Conservation (phyloP, 352 stramenopile species). For the Phytophthora constricta region DNA sequence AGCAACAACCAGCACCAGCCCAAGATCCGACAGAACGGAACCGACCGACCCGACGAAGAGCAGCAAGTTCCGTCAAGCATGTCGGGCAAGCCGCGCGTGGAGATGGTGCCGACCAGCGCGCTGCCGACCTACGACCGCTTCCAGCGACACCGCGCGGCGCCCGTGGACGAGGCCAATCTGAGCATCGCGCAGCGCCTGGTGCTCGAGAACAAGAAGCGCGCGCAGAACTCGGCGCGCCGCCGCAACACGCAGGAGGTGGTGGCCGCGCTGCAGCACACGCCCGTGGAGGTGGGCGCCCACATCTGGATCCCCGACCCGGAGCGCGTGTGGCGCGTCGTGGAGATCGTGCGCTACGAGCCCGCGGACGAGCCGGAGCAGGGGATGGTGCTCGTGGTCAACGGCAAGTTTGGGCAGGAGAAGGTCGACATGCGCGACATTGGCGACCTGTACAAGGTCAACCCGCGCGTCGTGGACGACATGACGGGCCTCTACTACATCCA, state of each 20-base stretch:
- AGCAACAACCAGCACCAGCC: not conserved
- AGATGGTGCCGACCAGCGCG: conserved; percentile 65
- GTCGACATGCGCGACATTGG: conserved; percentile 85
- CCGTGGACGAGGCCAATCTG: conserved; percentile 65
- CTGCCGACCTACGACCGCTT: conserved; percentile 86
- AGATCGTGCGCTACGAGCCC: conserved; percentile 68
- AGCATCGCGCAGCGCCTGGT: conserved; percentile 86
- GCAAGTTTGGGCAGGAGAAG: conserved; percentile 74
- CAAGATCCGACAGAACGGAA: conserved; percentile 21
- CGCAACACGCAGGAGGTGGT: conserved; percentile 80
- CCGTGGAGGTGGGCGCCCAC: conserved; percentile 78
- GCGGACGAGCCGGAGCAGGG: conserved; percentile 62
- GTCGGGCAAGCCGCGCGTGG: conserved; percentile 59
- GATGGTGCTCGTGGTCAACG: conserved; percentile 72
- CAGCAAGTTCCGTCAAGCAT: conserved; percentile 8
- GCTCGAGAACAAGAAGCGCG: conserved; percentile 85
- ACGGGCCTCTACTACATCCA: conserved; percentile 91
- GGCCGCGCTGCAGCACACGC: conserved; percentile 65
- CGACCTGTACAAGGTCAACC: conserved; percentile 88
- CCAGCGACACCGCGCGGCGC: conserved; percentile 59
- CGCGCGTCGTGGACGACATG: conserved; percentile 89
- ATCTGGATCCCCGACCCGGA: conserved; percentile 90
- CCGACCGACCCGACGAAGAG: not conserved
- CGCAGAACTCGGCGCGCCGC: conserved; percentile 60
- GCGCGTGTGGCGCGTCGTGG: conserved; percentile 83